Percentiles rank a stretch among this genome's conserved stretches.
phyloP scores from a whole-genome alignment of 2,329 filamentous ascomycete genomes.

The Colletotrichum tabaci region DNA sequence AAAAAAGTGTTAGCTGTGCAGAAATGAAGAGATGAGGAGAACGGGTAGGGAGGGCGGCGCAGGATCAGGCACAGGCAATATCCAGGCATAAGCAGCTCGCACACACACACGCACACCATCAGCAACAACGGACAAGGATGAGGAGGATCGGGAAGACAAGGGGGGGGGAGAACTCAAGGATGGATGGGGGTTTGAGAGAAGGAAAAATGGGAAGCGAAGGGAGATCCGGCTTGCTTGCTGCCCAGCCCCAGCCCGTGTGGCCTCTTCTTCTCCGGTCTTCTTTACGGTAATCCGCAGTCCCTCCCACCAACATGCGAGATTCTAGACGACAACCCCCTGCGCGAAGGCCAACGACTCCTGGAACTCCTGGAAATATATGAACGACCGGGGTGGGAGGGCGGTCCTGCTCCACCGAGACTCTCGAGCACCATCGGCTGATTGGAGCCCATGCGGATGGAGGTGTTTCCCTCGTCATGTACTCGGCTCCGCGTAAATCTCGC shows the following conservation, averaged over 20 bases:
- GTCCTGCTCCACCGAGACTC: constrained; percentile 29
- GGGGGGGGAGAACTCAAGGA: neutral
- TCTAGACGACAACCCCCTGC: constrained; percentile 28
- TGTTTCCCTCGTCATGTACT: constrained; percentile 16
- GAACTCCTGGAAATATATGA: constrained; percentile 33
- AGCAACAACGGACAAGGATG: neutral
- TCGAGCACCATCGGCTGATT: constrained; percentile 20
- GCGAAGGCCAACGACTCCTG: constrained; percentile 36
- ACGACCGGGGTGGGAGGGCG: constrained; percentile 21
- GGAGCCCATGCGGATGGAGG: neutral
- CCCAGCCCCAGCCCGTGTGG: neutral
- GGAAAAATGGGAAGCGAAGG: neutral
- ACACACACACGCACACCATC: neutral
- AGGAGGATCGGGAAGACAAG: too few relatives aligned
- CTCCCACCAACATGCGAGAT: constrained; percentile 31
- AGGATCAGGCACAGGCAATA: constrained; percentile 13
- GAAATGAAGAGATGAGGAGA: constrained; percentile 31
- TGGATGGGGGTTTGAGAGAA: neutral
- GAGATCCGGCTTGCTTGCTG: constrained; percentile 7
- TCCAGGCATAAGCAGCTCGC: neutral
- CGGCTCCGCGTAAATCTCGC: neutral
- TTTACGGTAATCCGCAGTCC: too few relatives aligned
- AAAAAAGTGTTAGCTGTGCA: constrained; percentile 23
- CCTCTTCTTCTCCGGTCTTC: too few relatives aligned
- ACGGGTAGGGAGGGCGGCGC: constrained; percentile 29